Base-by-base conservation (phyloP, 2,329 filamentous ascomycete genomes). In the Aspergillus tamarii region DNA sequence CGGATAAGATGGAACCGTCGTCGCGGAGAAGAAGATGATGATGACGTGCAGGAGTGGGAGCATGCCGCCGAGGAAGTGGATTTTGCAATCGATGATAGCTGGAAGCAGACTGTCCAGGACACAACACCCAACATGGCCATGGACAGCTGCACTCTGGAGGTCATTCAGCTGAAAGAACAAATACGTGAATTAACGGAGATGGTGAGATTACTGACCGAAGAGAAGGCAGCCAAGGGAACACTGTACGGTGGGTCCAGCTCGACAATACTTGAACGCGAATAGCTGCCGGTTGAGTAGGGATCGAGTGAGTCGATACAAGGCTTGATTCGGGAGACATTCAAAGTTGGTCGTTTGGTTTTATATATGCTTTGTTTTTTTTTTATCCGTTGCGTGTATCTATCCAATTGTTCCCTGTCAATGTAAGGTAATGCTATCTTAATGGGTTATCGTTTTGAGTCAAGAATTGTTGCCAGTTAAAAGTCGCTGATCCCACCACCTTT, bases 21-120 rank as follows among this genome's bases (percentile, higher is more conserved):
- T 19, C 82, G 91, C 19, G 93, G 94, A 45, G 94, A 97, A 69
- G 90, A 90, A 3, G 95, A 99, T 69, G 95, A 99, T 70, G 93
- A 97, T 69, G 88, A 88, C 0, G 81, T 91, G 10, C 91, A 98
- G 74, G 94, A 97, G 76, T 99, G 95, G 95, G 95, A 99, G 80
- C 91, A 97, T 76, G 83, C 94, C 74, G 78, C 78, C 4, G 73
- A 71, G 41, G 85, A 91, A 59, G 75, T 94, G 23, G 91, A 97
- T 74, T 91, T 96, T 72, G 92, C 96, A 72, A 83, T 86, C 0
- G 91, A 94, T 65, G 77, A 74, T 32, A 92, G 91, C 0, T 99
- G 95, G 95, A 83, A 86, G 41, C 93, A 95, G 83, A 89, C 85
- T 61, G 93, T 97, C 3, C 84, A 88, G 57, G 80, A 83, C n/a